Evolutionary conservation across 1,284 basidiomycete genomes (phyloP).

Genomic region (Boletus mariae): DNA sequence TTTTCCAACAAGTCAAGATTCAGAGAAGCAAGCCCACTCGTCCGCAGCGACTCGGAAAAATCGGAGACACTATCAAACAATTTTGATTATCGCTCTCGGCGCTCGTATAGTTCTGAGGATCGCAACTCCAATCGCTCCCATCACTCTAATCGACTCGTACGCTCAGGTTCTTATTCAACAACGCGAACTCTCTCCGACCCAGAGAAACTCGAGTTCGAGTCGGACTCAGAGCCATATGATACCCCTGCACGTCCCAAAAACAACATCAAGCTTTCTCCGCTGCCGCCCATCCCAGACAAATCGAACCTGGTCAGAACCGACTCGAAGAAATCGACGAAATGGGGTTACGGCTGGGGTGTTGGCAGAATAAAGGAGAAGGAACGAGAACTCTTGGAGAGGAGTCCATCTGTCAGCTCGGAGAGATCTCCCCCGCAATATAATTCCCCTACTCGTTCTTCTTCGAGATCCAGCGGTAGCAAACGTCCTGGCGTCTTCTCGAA

Average conservation of each 20-base stretch:
- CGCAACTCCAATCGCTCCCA: constrained; percentile 22
- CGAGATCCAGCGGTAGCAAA: constrained; percentile 37
- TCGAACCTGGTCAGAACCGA: constrained; percentile 47
- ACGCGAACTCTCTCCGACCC: constrained; percentile 28
- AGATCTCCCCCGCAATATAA: constrained; percentile 35
- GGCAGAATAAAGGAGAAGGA: constrained; percentile 56
- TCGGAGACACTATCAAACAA: constrained; percentile 28
- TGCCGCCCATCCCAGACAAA: constrained; percentile 35
- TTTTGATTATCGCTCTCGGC: constrained; percentile 31
- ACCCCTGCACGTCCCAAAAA: constrained; percentile 22
- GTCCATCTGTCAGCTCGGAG: constrained; percentile 38
- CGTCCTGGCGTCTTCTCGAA: constrained; percentile 49
- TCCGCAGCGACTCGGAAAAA: constrained; percentile 33
- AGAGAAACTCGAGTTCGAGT: constrained; percentile 50
- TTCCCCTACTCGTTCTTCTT: constrained; percentile 38
- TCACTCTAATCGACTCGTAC: constrained; percentile 27
- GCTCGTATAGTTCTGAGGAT: constrained; percentile 24
- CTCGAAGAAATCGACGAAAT: constrained; percentile 48
- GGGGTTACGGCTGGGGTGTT: constrained; percentile 68
- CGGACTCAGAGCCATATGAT: constrained; percentile 58
- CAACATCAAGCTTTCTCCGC: constrained; percentile 25
- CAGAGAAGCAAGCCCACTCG: constrained; percentile 32
- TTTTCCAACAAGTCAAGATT: constrained; percentile 37
- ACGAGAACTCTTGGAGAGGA: constrained; percentile 41
- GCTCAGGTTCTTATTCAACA: constrained; percentile 34